Conservation (phyloP, 2,329 filamentous ascomycete species). For the Cladophialophora bantiana region DNA sequence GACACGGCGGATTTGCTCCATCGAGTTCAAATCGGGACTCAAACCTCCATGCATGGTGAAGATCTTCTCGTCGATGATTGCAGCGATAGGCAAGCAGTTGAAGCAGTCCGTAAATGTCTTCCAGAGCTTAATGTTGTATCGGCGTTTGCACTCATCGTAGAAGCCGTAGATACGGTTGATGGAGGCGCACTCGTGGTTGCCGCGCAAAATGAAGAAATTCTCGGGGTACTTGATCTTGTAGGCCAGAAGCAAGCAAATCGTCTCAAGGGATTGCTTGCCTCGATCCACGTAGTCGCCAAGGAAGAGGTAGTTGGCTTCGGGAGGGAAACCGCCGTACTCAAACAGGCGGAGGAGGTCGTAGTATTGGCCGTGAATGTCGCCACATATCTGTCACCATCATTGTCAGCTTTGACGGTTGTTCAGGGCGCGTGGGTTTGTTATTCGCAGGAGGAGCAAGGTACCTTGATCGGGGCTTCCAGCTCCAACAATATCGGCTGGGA, state of each 20-base stretch:
- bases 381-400: constrained; percentile 77
- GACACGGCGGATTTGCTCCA: constrained; percentile 99
- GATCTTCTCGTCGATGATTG: constrained; percentile 98
- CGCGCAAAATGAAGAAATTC: constrained; percentile 94
- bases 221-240: constrained; percentile 99
- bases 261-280: constrained; percentile 98
- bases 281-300: constrained; percentile 98
- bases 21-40: constrained; percentile 96
- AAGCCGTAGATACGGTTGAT: constrained; percentile 96
- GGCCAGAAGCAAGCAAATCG: constrained; percentile 92
- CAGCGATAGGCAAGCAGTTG: constrained; percentile 91
- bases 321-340: constrained; percentile 97
- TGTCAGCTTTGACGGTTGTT: constrained; percentile 7
- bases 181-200: constrained; percentile 96
- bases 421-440: neutral
- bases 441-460: constrained; percentile 50
- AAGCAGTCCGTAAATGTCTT: constrained; percentile 98
- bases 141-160: constrained; percentile 96
- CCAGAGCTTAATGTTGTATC: constrained; percentile 97
- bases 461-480: constrained; percentile 98
- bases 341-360: constrained; percentile 97
- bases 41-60: constrained; percentile 99
- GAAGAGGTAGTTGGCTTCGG: constrained; percentile 99
- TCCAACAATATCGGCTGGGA: constrained; percentile 97
- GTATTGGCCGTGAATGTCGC: constrained; percentile 99